Base-by-base conservation (phyloP, 768 basidiomycete species). In the Rhizopogon vinicolor region DNA sequence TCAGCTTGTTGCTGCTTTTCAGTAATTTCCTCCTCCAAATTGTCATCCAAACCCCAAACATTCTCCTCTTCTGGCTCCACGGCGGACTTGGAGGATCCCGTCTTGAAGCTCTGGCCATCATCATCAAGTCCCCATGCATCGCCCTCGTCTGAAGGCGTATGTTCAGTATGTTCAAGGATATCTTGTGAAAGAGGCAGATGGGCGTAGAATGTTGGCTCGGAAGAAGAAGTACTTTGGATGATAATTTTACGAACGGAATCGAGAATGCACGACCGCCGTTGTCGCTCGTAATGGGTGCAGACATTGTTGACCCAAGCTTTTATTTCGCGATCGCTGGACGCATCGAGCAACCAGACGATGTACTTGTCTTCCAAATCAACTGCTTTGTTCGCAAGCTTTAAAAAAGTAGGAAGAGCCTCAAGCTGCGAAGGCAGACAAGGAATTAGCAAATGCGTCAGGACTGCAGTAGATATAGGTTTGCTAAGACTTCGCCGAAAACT, bases 241-340 rank as follows among this genome's bases (percentile, higher is more conserved):
- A 93, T 76, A 43, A 85, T 74, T 14, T 62, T 62, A 54, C 92
- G 76, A 13, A 82, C 78, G n/a, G 70, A 69, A 41, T 89, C 84
- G 6, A 93, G 75, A 44, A 93, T 81, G 51, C 76, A 74, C 35
- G 80, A 71, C 13, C 93, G 78, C 62, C 92, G 71, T 61, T 86
- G 83, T 57, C 83, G 82, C 66, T 93, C 93, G 67, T 93, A 96
- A 68, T 92, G 89, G 3, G 76, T 71, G 16, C 82, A 79, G 10
- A 91, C 77, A 4, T 82, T 79, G 48, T 85, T 78, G 3, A 79
- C 80, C 90, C 93, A 96, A 6, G 70, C 62, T 62, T 81, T 79
- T 53, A 95, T 80, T 7, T 83, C 72, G 25, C 73, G 73, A 44
- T 85, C 83, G 5, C 71, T 70, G 12, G 60, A 53, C 19, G 76